Evolutionary conservation across 345 rosid species (phyloP).

Genomic region (Eucalyptus polybractea): DNA sequence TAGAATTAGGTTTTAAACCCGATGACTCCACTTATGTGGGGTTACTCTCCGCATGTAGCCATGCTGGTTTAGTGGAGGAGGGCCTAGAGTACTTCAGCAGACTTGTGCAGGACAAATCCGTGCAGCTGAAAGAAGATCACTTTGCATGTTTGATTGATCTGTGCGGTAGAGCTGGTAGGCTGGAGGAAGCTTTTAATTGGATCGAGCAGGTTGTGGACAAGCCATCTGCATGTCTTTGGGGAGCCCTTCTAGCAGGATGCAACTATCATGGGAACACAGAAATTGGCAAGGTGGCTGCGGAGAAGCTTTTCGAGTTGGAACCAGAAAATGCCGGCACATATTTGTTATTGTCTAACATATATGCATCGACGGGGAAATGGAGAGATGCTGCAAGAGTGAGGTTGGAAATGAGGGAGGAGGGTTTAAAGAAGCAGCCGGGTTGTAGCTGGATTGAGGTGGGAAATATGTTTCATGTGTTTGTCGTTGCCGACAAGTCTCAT

Average conservation of each 20-base stretch:
- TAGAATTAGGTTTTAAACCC: constrained; percentile 28
- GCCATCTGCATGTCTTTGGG: constrained; percentile 38
- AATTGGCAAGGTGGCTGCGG: constrained; percentile 40
- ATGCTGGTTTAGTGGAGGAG: constrained; percentile 57
- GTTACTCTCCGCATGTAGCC: constrained; percentile 61
- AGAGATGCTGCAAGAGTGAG: constrained; percentile 42
- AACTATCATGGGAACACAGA: constrained; percentile 26
- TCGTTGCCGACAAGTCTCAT: constrained; percentile 46
- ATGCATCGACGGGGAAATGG: constrained; percentile 38
- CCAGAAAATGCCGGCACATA: constrained; percentile 46
- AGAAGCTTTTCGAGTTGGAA: constrained; percentile 29
- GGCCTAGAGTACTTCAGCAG: constrained; percentile 43
- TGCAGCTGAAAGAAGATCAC: constrained; percentile 49
- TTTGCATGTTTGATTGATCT: constrained; percentile 61
- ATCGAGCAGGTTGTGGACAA: constrained; percentile 12
- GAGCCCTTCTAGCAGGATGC: constrained; percentile 63
- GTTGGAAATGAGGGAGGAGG: constrained; percentile 42
- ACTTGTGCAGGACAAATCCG: constrained; percentile 26
- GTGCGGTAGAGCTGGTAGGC: constrained; percentile 56
- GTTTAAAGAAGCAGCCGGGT: constrained; percentile 68
- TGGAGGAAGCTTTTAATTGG: constrained; percentile 32
- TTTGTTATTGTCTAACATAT: constrained; percentile 44
- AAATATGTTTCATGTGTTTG: constrained; percentile 31
- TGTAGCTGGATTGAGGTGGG: constrained; percentile 60
- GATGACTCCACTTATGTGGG: constrained; percentile 51